A percentile compares a stretch with the other conserved stretches of the same genome.
Evolutionary conservation across 2,329 filamentous ascomycete genomes (phyloP).

Genomic region (Camillea tinctor): DNA sequence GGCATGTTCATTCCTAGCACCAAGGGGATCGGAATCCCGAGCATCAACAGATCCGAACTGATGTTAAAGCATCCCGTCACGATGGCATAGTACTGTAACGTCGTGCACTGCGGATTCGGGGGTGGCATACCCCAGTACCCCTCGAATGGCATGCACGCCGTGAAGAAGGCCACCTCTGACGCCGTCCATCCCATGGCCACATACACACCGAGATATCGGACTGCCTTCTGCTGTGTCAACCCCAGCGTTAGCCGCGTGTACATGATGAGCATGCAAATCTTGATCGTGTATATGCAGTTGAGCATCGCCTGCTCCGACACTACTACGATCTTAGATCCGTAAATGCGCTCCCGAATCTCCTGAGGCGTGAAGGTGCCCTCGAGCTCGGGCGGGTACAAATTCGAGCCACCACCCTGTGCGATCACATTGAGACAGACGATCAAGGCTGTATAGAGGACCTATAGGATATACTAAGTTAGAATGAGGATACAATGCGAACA

Average conservation of each 20-base stretch:
- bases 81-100: constrained; percentile 45
- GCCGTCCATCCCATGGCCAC: constrained; percentile 41
- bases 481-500: neutral
- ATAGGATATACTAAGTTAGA: neutral
- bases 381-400: constrained; percentile 34
- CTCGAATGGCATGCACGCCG: constrained; percentile 43
- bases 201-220: constrained; percentile 40
- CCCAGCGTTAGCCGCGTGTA: constrained; percentile 42
- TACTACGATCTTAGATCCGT: constrained; percentile 43
- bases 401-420: constrained; percentile 8
- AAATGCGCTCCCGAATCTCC: constrained; percentile 41
- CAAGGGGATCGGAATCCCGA: constrained; percentile 47
- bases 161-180: constrained; percentile 45
- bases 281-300: constrained; percentile 34
- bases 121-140: constrained; percentile 49
- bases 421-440: constrained; percentile 11
- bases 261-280: constrained; percentile 45
- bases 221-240: constrained; percentile 31
- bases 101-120: constrained; percentile 45
- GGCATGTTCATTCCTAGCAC: constrained; percentile 41
- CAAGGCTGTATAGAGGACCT: constrained; percentile 10
- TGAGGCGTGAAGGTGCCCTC: constrained; percentile 34
- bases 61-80: constrained; percentile 49
- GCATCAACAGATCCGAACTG: constrained; percentile 46
- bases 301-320: constrained; percentile 43